Base-by-base conservation (phyloP, 2,329 filamentous ascomycete species). In the Myriosclerotinia duriaeana region DNA sequence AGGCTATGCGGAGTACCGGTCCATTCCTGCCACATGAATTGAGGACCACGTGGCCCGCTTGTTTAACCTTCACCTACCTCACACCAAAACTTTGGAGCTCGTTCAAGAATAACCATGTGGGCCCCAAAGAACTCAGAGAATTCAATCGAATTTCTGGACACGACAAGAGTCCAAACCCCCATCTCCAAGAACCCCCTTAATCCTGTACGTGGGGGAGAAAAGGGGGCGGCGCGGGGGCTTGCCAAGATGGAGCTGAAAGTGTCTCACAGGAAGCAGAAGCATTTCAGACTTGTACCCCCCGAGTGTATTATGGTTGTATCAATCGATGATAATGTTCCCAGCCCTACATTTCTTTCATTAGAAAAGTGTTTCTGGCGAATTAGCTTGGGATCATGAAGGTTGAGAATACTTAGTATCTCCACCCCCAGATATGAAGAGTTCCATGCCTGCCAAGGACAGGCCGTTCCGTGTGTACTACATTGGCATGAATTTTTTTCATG, bases 161-260 rank as follows among this genome's bases (percentile, higher is more conserved):
- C 14, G 11, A 17, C 20, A 20, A 46, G 17, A 14, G 14, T 42
- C 42, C 42, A 15, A 30, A 36, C n/a, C 56, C 44, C 56, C 44
- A 48, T 50, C 5, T 20, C 30, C 30, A 36, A 36, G 46, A 36
- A 38, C 9, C 30, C 52, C 53, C 53, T 54, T 54, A 54, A 34
- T 17, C 7, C n/a, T 50, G 17, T 65, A 26, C 53, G 14, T 40
- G 62, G 34, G 42, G 36, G 30, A n/a, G n/a, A n/a, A n/a, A n/a
- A n/a, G n/a, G n/a, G n/a, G n/a, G n/a, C n/a, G n/a, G n/a, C n/a
- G n/a, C n/a, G 30, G 30, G 30, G 44, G 30, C 38, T 26, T 38
- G 62, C 53, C 62, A 58, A 65, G 62, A 17, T 58, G 14, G 44
- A 65, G 62, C 62, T 65, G 62, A 65, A 54, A 62, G 40, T 50